These are phyloP conservation scores for Eucalyptus tenuipes DNA, from an alignment of 345 rosid species.

Conservation along the genomic window DNA sequence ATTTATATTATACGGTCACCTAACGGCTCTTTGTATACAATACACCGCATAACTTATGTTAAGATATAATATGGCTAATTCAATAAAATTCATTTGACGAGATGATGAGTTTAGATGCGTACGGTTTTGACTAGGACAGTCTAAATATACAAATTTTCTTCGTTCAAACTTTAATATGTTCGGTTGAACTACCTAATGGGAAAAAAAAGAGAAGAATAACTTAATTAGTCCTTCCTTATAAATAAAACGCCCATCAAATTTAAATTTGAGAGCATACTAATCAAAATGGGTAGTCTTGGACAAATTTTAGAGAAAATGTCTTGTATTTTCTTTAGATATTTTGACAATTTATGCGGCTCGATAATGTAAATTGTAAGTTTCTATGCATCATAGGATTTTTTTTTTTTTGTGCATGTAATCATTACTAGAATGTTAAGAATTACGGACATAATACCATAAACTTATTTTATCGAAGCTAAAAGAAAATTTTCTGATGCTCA, in stretches of 20 bases:
- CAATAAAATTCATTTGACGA: not conserved
- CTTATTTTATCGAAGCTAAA: not conserved
- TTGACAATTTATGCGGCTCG: not conserved
- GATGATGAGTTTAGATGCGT: no score
- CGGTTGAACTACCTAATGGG: no score
- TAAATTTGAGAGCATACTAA: no score
- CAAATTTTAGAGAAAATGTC: no score
- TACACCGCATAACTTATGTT: not conserved
- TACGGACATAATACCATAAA: not conserved
- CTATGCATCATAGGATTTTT: not conserved
- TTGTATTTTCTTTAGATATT: no score
- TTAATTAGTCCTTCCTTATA: no score
- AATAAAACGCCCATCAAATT: no score
- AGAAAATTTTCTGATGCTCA: not conserved
- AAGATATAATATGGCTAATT: not conserved
- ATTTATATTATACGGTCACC: not conserved
- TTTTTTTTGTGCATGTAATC: not conserved
- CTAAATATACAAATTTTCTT: no score
- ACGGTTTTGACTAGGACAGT: no score
- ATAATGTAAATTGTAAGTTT: not conserved
- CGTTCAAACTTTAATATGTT: no score
- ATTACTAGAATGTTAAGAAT: not conserved
- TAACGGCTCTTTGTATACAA: not conserved
- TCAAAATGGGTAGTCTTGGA: no score
- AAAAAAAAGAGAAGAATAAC: no score